These are phyloP conservation scores for Prunus salicina DNA, from an alignment of 306 rosid genomes.

Conservation along the genomic window DNA sequence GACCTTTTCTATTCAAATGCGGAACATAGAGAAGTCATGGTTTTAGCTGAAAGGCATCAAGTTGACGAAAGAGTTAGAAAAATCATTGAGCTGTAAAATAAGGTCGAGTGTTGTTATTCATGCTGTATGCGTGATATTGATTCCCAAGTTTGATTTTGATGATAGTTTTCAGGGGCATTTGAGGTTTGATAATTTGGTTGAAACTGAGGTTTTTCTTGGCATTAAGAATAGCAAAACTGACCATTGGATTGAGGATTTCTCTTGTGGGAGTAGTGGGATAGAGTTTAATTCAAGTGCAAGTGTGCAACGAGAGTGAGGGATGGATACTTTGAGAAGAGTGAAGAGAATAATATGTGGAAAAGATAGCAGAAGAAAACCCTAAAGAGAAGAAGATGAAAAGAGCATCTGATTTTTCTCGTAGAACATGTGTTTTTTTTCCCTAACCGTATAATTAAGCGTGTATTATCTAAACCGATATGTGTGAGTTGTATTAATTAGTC, in stretches of 20 bases:
- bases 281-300: constrained; percentile 67
- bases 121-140: not conserved
- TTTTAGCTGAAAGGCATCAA: constrained; percentile 82
- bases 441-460: too few relatives aligned
- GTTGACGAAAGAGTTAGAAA: constrained; percentile 86
- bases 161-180: constrained; percentile 84
- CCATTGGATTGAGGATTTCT: constrained; percentile 88
- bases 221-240: constrained; percentile 50
- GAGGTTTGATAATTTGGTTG: constrained; percentile 96
- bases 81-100: constrained; percentile 81
- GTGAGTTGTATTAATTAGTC: too few relatives aligned
- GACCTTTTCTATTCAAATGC: constrained; percentile 98
- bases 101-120: constrained; percentile 38
- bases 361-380: too few relatives aligned
- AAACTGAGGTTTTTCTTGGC: constrained; percentile 63
- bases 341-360: too few relatives aligned
- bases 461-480: too few relatives aligned
- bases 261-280: constrained; percentile 84
- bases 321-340: too few relatives aligned
- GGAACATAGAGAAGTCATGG: constrained; percentile 94
- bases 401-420: too few relatives aligned
- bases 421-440: too few relatives aligned
- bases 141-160: constrained; percentile 93
- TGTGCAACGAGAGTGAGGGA: too few relatives aligned
- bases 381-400: too few relatives aligned